Base-by-base conservation (phyloP, 106 monocot genomes). In the Hemerocallis citrina region DNA sequence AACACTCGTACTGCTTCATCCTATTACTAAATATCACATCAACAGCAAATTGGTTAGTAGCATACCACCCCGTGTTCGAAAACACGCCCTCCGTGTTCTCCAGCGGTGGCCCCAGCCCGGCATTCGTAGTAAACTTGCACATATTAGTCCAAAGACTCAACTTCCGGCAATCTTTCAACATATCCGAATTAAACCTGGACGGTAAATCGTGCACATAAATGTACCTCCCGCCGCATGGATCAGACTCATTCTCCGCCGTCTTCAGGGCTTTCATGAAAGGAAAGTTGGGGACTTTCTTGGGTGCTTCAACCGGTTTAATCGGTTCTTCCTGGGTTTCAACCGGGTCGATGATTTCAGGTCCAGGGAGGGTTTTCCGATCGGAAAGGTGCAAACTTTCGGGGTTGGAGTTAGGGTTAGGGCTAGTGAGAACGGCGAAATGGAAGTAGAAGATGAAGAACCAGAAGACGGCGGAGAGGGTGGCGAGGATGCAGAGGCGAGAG, bases 401-500 rank as follows among this genome's bases (percentile, higher is more conserved):
- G n/a, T n/a, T n/a, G n/a, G 31, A n/a, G n/a, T n/a, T n/a, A n/a
- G 63, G 21, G 9, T 73, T 32, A 9, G 29, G 55, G 27, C 32
- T 49, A 31, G 45, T 61, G 52, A 86, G 67, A 27, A 79, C 79
- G 29, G 76, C 50, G 61, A 83, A 91, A 52, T 91, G 91, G 67
- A 91, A 77, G 76, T 82, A 82, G 55, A 91, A 82, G 42, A 91
- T 82, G 45, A 91, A 44, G 69, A 86, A 71, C 91, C 91, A 86
- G 69, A 91, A 91, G 57, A 91, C 19, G 43, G 68, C 76, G 14
- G 78, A 65, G 6, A 91, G 70, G 24, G 77, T 63, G 33, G 72
- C 74, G 8, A 86, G 76, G 56, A 79, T 62, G 64, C 82, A 91
- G 45, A 91, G 63, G 51, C 91, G 73, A 5, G 91, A 79, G 25